These are phyloP conservation scores for Pseudogymnoascus sp. DNA, from an alignment of 2,329 filamentous ascomycete species.

Conservation along the genomic window DNA sequence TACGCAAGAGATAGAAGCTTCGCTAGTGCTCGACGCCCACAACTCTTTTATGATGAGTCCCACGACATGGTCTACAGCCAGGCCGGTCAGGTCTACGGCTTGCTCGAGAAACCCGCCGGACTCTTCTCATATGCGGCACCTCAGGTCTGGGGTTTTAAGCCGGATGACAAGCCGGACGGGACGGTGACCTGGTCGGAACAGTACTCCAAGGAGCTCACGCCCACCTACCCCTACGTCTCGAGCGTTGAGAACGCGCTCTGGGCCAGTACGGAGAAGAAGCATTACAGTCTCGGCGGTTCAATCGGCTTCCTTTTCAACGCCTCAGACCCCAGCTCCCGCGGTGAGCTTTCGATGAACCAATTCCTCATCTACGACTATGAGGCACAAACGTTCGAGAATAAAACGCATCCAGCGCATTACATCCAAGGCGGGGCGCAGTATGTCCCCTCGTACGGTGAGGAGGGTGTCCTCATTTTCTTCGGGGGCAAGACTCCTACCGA, in stretches of 20 bases:
- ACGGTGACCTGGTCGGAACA: neutral
- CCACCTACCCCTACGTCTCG: neutral
- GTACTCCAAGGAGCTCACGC: neutral
- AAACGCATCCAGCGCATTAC: constrained; percentile 2
- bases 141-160: neutral
- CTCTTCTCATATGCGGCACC: neutral
- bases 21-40: neutral
- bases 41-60: neutral
- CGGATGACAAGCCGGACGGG: neutral
- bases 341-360: constrained; percentile 1
- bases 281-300: constrained; percentile 1
- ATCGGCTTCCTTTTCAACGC: neutral
- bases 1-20: neutral
- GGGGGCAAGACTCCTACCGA: constrained; percentile 10
- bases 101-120: neutral
- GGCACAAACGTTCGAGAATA: constrained; percentile 8
- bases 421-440: constrained; percentile 11
- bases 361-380: neutral
- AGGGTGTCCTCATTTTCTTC: constrained; percentile 15
- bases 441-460: constrained; percentile 14
- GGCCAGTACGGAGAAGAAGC: neutral
- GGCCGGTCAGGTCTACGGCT: neutral
- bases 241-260: neutral
- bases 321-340: neutral
- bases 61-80: constrained; percentile 6